Evolutionary conservation across 83 land plant genomes (phyloP).

Genomic region (Isoetes engelmannii): DNA sequence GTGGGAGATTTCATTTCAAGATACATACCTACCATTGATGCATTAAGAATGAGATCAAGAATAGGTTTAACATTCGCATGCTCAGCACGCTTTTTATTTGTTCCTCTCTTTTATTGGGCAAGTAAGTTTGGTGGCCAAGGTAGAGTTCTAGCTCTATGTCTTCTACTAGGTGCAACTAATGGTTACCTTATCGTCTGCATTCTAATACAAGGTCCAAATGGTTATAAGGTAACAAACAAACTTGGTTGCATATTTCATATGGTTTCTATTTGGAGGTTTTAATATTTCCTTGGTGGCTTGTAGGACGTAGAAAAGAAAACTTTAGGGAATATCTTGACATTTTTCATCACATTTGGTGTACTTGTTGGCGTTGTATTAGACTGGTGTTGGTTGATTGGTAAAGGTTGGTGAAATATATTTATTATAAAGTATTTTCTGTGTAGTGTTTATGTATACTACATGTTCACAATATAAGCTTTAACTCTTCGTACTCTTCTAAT

Average conservation of each 20-base stretch:
- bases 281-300: neutral
- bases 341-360: neutral
- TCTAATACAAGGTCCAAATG: neutral
- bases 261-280: neutral
- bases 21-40: neutral
- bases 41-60: neutral
- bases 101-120: neutral
- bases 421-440: too few species aligned
- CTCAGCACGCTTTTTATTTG: neutral
- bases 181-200: neutral
- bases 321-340: neutral
- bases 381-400: conserved; percentile 6
- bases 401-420: neutral
- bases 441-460: too few species aligned
- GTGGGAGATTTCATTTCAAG: neutral
- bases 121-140: conserved; percentile 8
- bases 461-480: too few species aligned
- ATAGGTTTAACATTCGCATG: neutral
- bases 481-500: too few species aligned
- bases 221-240: neutral
- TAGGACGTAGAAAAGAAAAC: neutral
- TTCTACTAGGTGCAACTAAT: neutral
- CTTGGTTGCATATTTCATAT: neutral
- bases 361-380: neutral
- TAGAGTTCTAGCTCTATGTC: neutral